phyloP scores from a whole-genome alignment of 768 basidiomycete genomes.

The Kwoniella sp. region DNA sequence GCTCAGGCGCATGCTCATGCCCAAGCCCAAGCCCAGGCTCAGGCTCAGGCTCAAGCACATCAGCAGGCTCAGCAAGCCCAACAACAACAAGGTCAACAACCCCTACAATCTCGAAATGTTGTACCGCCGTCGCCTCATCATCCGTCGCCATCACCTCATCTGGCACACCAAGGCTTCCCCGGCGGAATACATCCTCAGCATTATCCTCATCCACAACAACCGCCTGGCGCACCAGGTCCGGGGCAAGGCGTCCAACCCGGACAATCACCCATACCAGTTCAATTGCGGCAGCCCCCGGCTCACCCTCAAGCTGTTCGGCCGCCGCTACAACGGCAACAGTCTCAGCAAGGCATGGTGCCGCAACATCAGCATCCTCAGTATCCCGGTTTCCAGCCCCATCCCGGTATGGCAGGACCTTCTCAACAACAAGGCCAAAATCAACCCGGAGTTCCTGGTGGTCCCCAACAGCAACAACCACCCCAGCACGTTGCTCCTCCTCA shows the following conservation, averaged over 20 bases:
- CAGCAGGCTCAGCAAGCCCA: slow-evolving; percentile 29
- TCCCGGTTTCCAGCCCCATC: slow-evolving; percentile 20
- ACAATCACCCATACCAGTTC: slow-evolving; percentile 14
- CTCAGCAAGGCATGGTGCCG: slow-evolving; percentile 14
- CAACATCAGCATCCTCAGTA: slow-evolving; percentile 21
- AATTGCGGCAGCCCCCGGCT: slow-evolving; percentile 21
- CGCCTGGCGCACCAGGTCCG: slow-evolving; percentile 15
- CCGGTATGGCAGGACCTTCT: slow-evolving; percentile 16
- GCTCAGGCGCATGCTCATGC: slow-evolving; percentile 14
- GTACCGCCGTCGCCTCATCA: slow-evolving; percentile 46
- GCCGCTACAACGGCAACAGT: slow-evolving; percentile 16
- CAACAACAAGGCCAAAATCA: slow-evolving; percentile 11
- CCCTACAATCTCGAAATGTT: slow-evolving; percentile 25
- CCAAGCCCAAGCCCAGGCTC: slow-evolving; percentile 16
- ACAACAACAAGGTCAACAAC: slow-evolving; percentile 28
- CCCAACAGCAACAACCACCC: slow-evolving; percentile 21
- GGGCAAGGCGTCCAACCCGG: slow-evolving; percentile 20
- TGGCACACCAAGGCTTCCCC: slow-evolving; percentile 45
- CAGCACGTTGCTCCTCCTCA: slow-evolving; percentile 14
- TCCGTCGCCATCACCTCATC: slow-evolving; percentile 46
- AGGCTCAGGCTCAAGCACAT: slow-evolving; percentile 27
- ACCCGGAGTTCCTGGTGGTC: slow-evolving; percentile 11
- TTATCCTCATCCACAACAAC: slow-evolving; percentile 43
- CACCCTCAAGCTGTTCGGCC: slow-evolving; percentile 23
- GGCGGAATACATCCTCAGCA: slow-evolving; percentile 39